phyloP scores from a whole-genome alignment of 2,329 filamentous ascomycete species.

The Sporothrix schenckii region DNA sequence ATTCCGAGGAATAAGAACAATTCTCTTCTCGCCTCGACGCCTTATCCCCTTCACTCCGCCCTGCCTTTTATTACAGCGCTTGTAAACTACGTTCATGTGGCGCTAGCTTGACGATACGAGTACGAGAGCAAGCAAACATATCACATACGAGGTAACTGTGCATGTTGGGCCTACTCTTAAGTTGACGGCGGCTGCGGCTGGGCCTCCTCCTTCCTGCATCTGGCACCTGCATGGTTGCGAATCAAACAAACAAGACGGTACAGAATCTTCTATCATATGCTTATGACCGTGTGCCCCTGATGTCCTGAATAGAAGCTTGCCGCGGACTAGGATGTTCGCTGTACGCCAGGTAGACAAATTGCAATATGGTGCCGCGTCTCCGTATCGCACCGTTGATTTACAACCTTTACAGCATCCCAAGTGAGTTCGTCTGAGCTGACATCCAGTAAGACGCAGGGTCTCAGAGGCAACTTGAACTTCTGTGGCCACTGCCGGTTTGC shows the following conservation, averaged over 20 bases:
- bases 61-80: background rate
- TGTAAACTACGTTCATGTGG: too few species aligned
- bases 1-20: background rate
- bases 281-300: too few species aligned
- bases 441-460: background rate
- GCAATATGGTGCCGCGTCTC: slow-evolving; percentile 18
- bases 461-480: background rate
- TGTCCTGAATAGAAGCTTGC: background rate
- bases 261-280: slow-evolving; percentile 4
- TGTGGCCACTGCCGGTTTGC: background rate
- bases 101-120: background rate
- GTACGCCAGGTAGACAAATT: background rate
- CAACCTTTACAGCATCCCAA: background rate
- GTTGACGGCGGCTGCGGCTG: background rate
- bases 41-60: background rate
- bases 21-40: background rate
- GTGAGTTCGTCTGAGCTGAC: background rate
- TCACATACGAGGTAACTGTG: background rate
- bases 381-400: background rate
- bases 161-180: background rate
- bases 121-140: background rate
- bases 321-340: too few species aligned
- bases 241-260: background rate
- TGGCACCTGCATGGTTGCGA: background rate
- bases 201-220: slow-evolving; percentile 1